Conservation (phyloP, 768 basidiomycete genomes). For the Chalciporus pseudorubinellus region DNA sequence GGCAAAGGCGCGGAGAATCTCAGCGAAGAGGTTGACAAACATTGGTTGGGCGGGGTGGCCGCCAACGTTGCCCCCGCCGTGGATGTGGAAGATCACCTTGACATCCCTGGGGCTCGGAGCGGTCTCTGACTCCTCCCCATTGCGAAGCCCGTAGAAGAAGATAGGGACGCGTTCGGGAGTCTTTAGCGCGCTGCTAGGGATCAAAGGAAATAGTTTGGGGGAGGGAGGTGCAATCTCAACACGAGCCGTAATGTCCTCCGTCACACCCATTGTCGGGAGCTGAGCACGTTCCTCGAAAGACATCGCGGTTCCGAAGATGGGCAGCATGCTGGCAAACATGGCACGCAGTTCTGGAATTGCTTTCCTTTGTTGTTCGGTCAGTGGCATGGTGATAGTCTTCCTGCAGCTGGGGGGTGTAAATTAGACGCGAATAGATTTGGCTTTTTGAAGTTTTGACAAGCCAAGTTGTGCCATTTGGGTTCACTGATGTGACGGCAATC, state of each 20-base stretch:
- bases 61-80: conserved; percentile 9
- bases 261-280: background rate
- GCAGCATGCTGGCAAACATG: background rate
- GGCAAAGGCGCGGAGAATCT: background rate
- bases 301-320: background rate
- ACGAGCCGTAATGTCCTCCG: background rate
- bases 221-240: conserved; percentile 6
- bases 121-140: background rate
- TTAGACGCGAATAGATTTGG: no score
- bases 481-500: no score
- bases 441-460: no score
- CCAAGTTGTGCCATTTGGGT: no score
- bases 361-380: conserved; percentile 5
- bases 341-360: conserved; percentile 1
- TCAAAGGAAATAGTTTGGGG: background rate
- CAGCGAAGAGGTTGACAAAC: background rate
- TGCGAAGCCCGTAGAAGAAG: conserved; percentile 7
- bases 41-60: conserved; percentile 4
- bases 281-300: conserved; percentile 1
- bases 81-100: conserved; percentile 13
- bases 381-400: background rate
- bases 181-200: background rate
- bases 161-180: conserved; percentile 5
- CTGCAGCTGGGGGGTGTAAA: no score
- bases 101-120: background rate